Base-by-base conservation (phyloP, 164 flowering plant species). In the Cinnamomum chago region DNA sequence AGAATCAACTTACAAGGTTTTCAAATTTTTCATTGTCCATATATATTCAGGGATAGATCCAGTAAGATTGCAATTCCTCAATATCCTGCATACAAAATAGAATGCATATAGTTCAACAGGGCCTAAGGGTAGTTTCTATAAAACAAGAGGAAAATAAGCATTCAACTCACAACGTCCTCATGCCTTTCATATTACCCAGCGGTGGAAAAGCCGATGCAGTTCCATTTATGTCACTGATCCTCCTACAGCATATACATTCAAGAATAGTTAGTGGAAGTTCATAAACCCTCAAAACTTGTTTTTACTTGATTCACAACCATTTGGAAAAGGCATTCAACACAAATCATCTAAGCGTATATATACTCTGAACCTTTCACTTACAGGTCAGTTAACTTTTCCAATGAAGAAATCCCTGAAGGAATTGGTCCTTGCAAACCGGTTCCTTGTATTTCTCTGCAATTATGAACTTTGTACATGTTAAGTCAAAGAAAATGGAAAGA, bases 401-500 rank as follows among this genome's bases (percentile, higher is more conserved):
- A 76, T 66, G 72, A 52, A 51, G 88, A 88, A 55, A 92, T 83
- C 67, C 73, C 79, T 33, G 83, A 65, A 24, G 97, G 97, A 78
- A 90, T 89, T 2, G 94, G 97, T 3, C 94, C 94, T 70, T 72
- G 76, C 30, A 90, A 70, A 67, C 92, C 90, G 78, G 87, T 90
- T 28, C 88, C 92, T 58, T 83, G 82, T 82, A 92, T 83, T 73
- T 82, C 90, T 82, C 97, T 92, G 74, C 35, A n/a, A 73, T 28
- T 23, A 35, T 3, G 60, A 55, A 55, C 17, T 55, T 14, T 17
- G 60, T 15, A 55, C n/a, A 17, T 5, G n/a, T 15, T 3, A 27
- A 30, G 51, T 23, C 23, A 68, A 3, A 60, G 20, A 9, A 23
- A 58, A 2, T 24, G 9, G 9, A 15, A 14, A 33, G 33, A 30